phyloP scores from a whole-genome alignment of 2,329 filamentous ascomycete species.

The Pseudomassariella vexata region DNA sequence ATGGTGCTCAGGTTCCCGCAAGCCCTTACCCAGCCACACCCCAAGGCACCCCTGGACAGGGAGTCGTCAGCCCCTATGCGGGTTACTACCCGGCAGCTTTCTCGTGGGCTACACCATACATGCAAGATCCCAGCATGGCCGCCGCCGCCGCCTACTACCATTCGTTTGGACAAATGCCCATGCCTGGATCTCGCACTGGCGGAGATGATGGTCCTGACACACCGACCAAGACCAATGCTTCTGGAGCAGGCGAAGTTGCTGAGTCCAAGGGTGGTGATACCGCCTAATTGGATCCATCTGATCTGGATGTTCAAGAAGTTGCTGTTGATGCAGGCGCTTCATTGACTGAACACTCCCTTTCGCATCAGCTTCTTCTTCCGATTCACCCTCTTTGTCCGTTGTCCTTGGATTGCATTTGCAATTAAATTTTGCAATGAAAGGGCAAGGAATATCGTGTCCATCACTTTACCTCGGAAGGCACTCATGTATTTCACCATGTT shows the following conservation, averaged over 20 bases:
- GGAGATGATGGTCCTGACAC: background rate
- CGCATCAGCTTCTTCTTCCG: no score
- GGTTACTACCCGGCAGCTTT: slow-evolving; percentile 11
- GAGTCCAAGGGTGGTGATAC: background rate
- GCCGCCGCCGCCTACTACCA: slow-evolving; percentile 8
- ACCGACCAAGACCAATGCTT: slow-evolving; percentile 1
- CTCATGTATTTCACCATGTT: no score
- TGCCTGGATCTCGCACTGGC: background rate
- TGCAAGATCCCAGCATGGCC: slow-evolving; percentile 17
- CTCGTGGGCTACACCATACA: slow-evolving; percentile 20
- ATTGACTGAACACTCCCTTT: no score
- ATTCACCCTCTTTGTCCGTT: no score
- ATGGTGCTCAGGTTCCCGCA: slow-evolving; percentile 1
- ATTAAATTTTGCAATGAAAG: no score
- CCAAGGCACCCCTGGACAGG: slow-evolving; percentile 11
- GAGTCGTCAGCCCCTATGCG: background rate
- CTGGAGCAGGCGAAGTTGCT: background rate
- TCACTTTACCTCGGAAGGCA: no score
- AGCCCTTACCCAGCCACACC: slow-evolving; percentile 10
- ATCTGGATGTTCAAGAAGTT: no score
- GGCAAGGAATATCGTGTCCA: no score
- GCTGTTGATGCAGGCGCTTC: no score
- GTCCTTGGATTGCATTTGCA: no score
- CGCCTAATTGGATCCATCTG: no score
- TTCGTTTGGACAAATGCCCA: slow-evolving; percentile 1